Percentiles rank a stretch among this genome's conserved stretches.
These are phyloP conservation scores for Cantharellus anzutake DNA, from an alignment of 768 basidiomycete species.

Conservation along the genomic window DNA sequence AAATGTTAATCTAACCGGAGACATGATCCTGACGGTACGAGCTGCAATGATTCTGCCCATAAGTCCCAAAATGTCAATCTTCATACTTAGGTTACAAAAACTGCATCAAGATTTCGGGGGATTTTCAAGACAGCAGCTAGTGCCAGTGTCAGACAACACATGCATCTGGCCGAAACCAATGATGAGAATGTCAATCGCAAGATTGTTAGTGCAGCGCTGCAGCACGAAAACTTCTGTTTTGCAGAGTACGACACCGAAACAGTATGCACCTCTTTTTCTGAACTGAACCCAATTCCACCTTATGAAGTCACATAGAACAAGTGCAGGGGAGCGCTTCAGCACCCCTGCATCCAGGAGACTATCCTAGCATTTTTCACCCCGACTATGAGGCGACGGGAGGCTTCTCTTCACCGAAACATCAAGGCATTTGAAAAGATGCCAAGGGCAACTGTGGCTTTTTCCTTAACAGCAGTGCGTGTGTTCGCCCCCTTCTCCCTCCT, in stretches of 20 bases:
- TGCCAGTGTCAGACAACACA: background rate
- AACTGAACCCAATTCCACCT: no score
- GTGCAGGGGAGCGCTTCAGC: background rate
- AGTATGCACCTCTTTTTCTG: background rate
- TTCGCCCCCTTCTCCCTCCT: background rate
- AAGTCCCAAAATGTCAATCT: no score
- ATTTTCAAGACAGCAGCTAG: background rate
- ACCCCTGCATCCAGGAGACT: background rate
- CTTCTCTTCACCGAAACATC: background rate
- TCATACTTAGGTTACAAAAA: background rate
- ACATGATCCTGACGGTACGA: no score
- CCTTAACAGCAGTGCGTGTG: background rate
- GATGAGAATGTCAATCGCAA: background rate
- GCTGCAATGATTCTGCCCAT: no score
- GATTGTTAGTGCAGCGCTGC: background rate
- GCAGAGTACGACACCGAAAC: background rate
- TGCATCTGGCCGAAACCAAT: background rate
- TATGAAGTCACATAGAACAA: no score
- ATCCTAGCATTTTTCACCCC: background rate
- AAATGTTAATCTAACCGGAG: no score
- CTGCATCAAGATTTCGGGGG: background rate
- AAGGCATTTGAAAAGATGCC: background rate
- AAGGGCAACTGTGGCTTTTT: background rate
- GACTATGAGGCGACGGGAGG: background rate
- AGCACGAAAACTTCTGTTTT: background rate